Evolutionary conservation across 169 alveolate species (phyloP).

Genomic region (Condylostoma magnum): DNA sequence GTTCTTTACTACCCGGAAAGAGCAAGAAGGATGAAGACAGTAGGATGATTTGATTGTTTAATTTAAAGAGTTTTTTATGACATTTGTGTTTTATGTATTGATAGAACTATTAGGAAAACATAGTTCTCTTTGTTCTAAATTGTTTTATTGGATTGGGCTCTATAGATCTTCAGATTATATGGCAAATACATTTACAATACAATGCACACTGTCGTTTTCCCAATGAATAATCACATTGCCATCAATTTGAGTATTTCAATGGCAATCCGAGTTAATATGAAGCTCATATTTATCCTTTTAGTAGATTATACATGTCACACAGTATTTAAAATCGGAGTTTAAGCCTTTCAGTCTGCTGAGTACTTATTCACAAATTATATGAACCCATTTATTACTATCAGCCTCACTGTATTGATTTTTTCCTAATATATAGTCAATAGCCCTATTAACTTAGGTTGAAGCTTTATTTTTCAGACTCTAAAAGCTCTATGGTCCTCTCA

Average conservation of each 20-base stretch:
- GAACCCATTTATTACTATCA: conserved; percentile 47
- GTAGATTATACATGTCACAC: conserved; percentile 64
- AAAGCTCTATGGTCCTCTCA: too few relatives aligned
- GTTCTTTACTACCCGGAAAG: conserved; percentile 94
- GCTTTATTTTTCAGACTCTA: background rate
- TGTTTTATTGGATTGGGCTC: too few relatives aligned
- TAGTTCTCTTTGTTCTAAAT: too few relatives aligned
- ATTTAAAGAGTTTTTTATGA: too few relatives aligned
- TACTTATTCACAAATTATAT: conserved; percentile 38
- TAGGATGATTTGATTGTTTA: too few relatives aligned
- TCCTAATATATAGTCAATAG: background rate
- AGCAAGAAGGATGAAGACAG: conserved; percentile 44
- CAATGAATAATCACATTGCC: conserved; percentile 76
- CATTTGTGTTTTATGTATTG: too few relatives aligned
- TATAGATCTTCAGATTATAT: too few relatives aligned
- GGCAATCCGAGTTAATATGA: conserved; percentile 76
- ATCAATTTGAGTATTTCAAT: conserved; percentile 81
- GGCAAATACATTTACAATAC: conserved; percentile 68
- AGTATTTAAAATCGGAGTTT: conserved; percentile 66
- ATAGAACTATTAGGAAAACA: too few relatives aligned
- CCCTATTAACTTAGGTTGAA: background rate
- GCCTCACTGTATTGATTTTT: conserved; percentile 12
- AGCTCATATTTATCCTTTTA: conserved; percentile 79
- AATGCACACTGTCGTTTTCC: conserved; percentile 67
- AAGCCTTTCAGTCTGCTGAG: conserved; percentile 38